These are phyloP conservation scores for Metarhizium sp. DNA, from an alignment of 2,329 filamentous ascomycete species.

Conservation along the genomic window DNA sequence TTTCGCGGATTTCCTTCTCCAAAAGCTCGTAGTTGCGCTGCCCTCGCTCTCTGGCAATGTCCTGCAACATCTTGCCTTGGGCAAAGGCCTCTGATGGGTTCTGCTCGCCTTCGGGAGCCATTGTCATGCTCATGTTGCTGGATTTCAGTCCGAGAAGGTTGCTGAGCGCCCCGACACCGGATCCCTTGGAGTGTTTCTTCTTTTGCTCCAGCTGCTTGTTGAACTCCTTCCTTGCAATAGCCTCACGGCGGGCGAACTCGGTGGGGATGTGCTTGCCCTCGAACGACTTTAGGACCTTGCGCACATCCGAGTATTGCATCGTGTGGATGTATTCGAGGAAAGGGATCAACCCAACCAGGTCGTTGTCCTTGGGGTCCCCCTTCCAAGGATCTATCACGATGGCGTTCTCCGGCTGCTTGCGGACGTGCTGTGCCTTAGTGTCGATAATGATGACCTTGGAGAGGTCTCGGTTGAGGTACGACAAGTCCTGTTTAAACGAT, in stretches of 20 bases:
- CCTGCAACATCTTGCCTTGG: conserved; percentile 94
- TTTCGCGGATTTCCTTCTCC: conserved; percentile 84
- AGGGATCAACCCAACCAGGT: conserved; percentile 80
- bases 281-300: conserved; percentile 78
- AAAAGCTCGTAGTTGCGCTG: conserved; percentile 83
- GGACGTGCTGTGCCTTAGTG: conserved; percentile 71
- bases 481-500: conserved; percentile 61
- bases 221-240: conserved; percentile 75
- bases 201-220: conserved; percentile 66
- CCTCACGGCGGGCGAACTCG: conserved; percentile 85
- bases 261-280: conserved; percentile 80
- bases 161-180: conserved; percentile 59
- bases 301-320: conserved; percentile 83
- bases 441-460: conserved; percentile 95
- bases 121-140: conserved; percentile 52
- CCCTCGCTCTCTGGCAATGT: conserved; percentile 85
- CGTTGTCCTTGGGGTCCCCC: conserved; percentile 72
- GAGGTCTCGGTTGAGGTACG: conserved; percentile 90
- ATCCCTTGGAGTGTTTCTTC: conserved; percentile 47
- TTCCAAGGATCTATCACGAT: conserved; percentile 87
- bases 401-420: conserved; percentile 91
- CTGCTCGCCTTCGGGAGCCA: conserved; percentile 55
- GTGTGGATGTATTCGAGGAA: conserved; percentile 97
- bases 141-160: conserved; percentile 71
- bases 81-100: conserved; percentile 68